These are phyloP conservation scores for Papilionanthe hybrid DNA, from an alignment of 116 monocot genomes.

Conservation along the genomic window DNA sequence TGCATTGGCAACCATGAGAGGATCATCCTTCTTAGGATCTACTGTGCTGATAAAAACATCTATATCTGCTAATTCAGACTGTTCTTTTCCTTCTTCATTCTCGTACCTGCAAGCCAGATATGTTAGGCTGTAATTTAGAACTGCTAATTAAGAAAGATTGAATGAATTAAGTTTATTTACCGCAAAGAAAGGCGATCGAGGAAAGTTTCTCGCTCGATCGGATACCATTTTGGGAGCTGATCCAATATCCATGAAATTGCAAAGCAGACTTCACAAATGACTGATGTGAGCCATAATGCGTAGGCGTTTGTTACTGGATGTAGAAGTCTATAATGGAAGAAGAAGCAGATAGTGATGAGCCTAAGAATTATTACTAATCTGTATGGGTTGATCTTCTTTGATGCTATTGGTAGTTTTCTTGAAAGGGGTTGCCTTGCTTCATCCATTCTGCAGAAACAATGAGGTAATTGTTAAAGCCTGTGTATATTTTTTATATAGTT, in stretches of 20 bases:
- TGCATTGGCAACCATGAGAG: background rate
- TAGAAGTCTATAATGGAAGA: slow-evolving; percentile 31
- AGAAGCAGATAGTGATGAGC: slow-evolving; percentile 28
- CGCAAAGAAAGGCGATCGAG: slow-evolving; percentile 33
- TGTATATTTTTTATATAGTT: background rate
- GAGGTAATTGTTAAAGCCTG: background rate
- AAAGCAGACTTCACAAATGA: slow-evolving; percentile 41
- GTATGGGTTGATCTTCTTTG: slow-evolving; percentile 32
- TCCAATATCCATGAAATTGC: slow-evolving; percentile 31
- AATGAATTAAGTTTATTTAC: slow-evolving; percentile 5
- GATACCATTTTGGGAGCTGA: slow-evolving; percentile 36
- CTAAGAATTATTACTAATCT: slow-evolving; percentile 25
- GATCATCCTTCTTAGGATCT: slow-evolving; percentile 5
- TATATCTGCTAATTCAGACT: slow-evolving; percentile 7
- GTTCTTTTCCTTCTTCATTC: background rate
- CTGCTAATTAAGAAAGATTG: background rate
- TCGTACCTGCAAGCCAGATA: background rate
- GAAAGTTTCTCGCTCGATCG: slow-evolving; percentile 32
- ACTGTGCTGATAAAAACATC: background rate
- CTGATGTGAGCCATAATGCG: slow-evolving; percentile 29
- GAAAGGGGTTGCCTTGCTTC: slow-evolving; percentile 29
- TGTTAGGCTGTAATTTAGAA: background rate
- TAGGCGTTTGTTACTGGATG: slow-evolving; percentile 31
- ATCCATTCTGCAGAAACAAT: slow-evolving; percentile 14
- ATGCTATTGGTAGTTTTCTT: slow-evolving; percentile 30